Evolutionary conservation across 2,329 filamentous ascomycete genomes (phyloP).

Genomic region (Ophiostoma sp.): DNA sequence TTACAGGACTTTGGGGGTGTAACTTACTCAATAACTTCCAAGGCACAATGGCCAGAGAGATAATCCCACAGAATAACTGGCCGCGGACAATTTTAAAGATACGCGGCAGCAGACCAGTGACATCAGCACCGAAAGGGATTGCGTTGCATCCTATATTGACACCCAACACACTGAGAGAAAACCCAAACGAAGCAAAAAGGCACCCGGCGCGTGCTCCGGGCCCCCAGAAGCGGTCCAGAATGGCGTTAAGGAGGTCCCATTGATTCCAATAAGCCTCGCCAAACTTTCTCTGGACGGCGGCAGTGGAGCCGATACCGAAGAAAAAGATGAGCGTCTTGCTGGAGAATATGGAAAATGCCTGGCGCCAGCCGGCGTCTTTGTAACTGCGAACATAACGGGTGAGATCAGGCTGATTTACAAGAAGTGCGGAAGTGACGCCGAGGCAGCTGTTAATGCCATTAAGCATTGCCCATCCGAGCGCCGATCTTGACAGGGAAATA

Average conservation of each 20-base stretch:
- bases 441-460: constrained; percentile 38
- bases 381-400: constrained; percentile 36
- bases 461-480: constrained; percentile 38
- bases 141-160: constrained; percentile 33
- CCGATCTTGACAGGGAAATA: constrained; percentile 22
- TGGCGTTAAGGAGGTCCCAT: constrained; percentile 26
- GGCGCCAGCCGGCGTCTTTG: constrained; percentile 27
- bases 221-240: constrained; percentile 27
- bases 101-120: constrained; percentile 34
- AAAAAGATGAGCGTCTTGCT: constrained; percentile 26
- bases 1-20: constrained; percentile 19
- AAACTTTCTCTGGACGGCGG: constrained; percentile 41
- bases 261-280: constrained; percentile 31
- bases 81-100: constrained; percentile 37
- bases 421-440: constrained; percentile 35
- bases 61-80: constrained; percentile 29
- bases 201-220: constrained; percentile 24
- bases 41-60: constrained; percentile 27
- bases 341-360: constrained; percentile 37
- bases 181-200: constrained; percentile 27
- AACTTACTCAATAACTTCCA: constrained; percentile 25
- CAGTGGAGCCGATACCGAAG: constrained; percentile 42
- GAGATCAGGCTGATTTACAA: constrained; percentile 37
- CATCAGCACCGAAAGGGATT: constrained; percentile 36
- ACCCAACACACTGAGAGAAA: constrained; percentile 26